phyloP scores from a whole-genome alignment of 176 grass and related monocot genomes.

The Puccinellia tenuiflora region DNA sequence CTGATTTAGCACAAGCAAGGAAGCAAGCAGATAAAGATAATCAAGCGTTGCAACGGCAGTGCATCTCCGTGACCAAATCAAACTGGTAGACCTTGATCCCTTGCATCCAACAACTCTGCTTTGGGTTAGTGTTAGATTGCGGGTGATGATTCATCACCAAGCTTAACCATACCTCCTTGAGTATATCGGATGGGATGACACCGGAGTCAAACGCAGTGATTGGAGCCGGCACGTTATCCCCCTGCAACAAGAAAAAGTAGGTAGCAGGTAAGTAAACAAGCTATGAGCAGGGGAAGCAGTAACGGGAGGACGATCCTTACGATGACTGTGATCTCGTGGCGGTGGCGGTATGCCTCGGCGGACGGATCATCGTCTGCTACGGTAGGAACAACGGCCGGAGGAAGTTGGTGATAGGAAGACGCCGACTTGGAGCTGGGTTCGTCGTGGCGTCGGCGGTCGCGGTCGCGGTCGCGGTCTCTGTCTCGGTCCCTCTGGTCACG shows the following conservation, averaged over 20 bases:
- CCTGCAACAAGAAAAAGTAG: conserved; percentile 46
- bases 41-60: conserved; percentile 8
- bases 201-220: conserved; percentile 79
- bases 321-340: conserved; percentile 82
- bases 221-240: conserved; percentile 77
- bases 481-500: conserved; percentile 47
- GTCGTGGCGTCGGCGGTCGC: conserved; percentile 57
- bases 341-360: conserved; percentile 65
- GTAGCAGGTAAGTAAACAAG: not conserved
- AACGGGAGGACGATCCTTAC: conserved; percentile 32
- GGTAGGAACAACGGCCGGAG: not conserved
- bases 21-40: conserved; percentile 44
- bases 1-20: conserved; percentile 46
- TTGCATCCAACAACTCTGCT: conserved; percentile 13
- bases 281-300: not conserved
- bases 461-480: conserved; percentile 50
- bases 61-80: not conserved
- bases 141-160: conserved; percentile 9
- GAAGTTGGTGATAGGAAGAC: conserved; percentile 24
- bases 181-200: conserved; percentile 65
- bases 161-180: conserved; percentile 78
- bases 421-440: conserved; percentile 30
- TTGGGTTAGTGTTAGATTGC: conserved; percentile 36
- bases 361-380: conserved; percentile 28
- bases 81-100: not conserved